These are phyloP conservation scores for Wickerhamiella sergipiensis DNA, from an alignment of 805 yeast species.

Conservation along the genomic window DNA sequence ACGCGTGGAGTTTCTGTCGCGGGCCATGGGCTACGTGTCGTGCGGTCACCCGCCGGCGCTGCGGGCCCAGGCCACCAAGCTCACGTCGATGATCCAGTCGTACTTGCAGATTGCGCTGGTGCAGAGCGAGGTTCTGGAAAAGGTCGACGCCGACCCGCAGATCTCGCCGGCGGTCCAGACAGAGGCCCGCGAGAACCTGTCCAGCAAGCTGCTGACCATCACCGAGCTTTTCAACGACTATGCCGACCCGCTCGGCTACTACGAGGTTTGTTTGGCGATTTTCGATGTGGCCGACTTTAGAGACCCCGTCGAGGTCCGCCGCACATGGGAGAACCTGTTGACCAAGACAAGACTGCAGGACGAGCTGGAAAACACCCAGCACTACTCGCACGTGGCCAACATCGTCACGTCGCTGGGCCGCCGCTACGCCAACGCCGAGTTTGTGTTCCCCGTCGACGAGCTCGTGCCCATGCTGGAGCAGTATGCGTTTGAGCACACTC, in stretches of 20 bases:
- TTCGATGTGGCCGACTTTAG: constrained; percentile 78
- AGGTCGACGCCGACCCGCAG: constrained; percentile 26
- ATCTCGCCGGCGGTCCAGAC: constrained; percentile 30
- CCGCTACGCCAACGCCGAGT: constrained; percentile 52
- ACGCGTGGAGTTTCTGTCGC: constrained; percentile 75
- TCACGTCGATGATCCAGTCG: constrained; percentile 60
- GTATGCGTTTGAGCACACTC: constrained; percentile 33
- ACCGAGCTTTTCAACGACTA: constrained; percentile 73
- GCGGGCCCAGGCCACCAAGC: constrained; percentile 61
- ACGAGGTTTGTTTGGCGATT: constrained; percentile 63
- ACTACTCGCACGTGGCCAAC: constrained; percentile 28
- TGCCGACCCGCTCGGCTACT: constrained; percentile 79
- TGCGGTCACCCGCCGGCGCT: constrained; percentile 65
- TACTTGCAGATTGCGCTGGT: constrained; percentile 74
- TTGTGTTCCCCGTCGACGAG: constrained; percentile 66
- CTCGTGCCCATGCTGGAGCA: constrained; percentile 53
- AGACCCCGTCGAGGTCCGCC: constrained; percentile 66
- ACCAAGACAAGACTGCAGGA: constrained; percentile 31
- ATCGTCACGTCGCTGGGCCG: constrained; percentile 41
- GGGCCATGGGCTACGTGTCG: constrained; percentile 88
- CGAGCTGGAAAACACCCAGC: constrained; percentile 19
- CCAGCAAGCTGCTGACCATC: constrained; percentile 52
- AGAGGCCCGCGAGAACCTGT: constrained; percentile 40
- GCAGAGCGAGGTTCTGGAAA: constrained; percentile 48
- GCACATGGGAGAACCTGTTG: constrained; percentile 67